A percentile compares a stretch with the other conserved stretches of the same genome.
phyloP scores from a whole-genome alignment of 345 rosid species.

The Abelmoschus esculentus region DNA sequence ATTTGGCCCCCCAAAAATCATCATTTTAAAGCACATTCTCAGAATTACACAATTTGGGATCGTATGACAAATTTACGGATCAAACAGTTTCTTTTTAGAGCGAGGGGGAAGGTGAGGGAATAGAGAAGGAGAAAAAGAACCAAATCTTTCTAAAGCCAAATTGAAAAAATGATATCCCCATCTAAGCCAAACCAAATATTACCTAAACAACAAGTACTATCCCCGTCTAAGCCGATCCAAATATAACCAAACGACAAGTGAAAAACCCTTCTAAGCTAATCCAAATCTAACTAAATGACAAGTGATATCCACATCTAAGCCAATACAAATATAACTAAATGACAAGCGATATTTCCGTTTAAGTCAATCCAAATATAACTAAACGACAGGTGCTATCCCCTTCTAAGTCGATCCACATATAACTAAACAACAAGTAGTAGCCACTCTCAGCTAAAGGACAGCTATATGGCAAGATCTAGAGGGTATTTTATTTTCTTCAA shows the following conservation, averaged over 20 bases:
- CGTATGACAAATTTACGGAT: too few species aligned
- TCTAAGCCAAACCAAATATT: not conserved
- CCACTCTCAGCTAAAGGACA: not conserved
- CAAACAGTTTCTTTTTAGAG: not conserved
- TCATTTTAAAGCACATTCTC: not conserved
- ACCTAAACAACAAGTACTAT: not conserved
- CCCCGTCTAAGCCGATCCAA: not conserved
- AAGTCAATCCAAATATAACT: too few species aligned
- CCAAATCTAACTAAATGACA: too few species aligned
- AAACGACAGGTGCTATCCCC: not conserved
- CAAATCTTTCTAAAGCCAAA: constrained; percentile 4
- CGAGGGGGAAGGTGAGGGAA: too few species aligned
- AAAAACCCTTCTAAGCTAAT: not conserved
- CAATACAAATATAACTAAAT: not conserved
- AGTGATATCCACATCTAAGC: not conserved
- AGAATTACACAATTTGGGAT: not conserved
- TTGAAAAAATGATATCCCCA: not conserved
- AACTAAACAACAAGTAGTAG: not conserved
- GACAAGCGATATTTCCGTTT: not conserved
- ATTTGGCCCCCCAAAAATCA: not conserved
- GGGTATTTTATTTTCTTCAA: not conserved
- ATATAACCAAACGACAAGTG: not conserved
- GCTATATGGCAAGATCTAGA: not conserved
- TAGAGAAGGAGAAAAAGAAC: not conserved
- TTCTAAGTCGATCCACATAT: too few species aligned